phyloP scores from a whole-genome alignment of 768 basidiomycete species.

The Tulasnella sp. region DNA sequence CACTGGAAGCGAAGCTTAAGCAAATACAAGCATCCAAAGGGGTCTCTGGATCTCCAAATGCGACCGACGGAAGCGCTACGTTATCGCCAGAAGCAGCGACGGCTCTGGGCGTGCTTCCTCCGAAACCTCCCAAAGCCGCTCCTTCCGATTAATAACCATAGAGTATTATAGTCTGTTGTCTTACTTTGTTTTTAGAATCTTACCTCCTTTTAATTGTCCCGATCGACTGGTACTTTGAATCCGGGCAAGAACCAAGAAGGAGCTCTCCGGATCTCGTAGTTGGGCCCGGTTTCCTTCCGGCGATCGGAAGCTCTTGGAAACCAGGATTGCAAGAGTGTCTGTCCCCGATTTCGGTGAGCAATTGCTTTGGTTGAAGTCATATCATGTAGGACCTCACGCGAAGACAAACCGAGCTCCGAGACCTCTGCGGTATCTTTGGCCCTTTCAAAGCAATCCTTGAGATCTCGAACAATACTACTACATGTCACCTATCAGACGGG shows the following conservation, averaged over 20 bases:
- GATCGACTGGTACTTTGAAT: not conserved
- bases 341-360: no score
- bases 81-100: conserved; percentile 5
- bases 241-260: not conserved
- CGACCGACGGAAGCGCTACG: not conserved
- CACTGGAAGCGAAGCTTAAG: conserved; percentile 89
- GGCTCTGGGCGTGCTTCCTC: conserved; percentile 4
- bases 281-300: no score
- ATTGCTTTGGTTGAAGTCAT: no score
- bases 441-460: no score
- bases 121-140: not conserved
- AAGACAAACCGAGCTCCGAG: no score
- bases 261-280: not conserved
- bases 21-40: conserved; percentile 42
- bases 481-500: no score
- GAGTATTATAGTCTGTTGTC: not conserved
- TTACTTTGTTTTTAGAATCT: not conserved
- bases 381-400: no score
- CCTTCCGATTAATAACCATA: not conserved
- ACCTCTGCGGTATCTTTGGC: no score
- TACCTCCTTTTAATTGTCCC: not conserved
- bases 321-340: no score
- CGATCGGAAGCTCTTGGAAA: no score
- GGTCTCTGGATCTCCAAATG: not conserved
- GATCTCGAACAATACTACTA: no score